Evolutionary conservation across 805 yeast genomes (phyloP), one percentile per base, ranked within the genome.

Genomic region (Candida peoriensis): DNA sequence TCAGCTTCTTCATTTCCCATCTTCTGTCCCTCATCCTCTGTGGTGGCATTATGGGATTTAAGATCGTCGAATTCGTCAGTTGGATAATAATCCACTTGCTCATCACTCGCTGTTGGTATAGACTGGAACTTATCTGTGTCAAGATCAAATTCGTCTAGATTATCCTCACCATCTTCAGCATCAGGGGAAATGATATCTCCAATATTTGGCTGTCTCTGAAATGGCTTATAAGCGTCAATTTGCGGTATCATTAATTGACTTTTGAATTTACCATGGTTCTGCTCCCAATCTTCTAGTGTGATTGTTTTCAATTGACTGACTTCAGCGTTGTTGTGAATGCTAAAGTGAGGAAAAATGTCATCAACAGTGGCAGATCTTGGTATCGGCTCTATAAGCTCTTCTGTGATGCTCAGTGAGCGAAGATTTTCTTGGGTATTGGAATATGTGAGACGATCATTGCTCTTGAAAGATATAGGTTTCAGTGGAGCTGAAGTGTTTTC

Each of bases 211-310:
- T 32, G 29, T 15, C 18, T 14, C 12, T 22, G 24, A 9, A 30
- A 26, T 12, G 35, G 35, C 20, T 28, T 22, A 14, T 8, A 26
- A 11, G 25, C 20, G 16, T 9, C 30, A 11, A 23, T 17, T 13
- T 9, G 24, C 13, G 17, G 10, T 17, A 31, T 22, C 12, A 24
- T 5, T 17, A 28, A 31, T n/a, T 45, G 32, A 20, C 29, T 19
- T 14, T 44, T 38, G 15, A 40, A 36, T 24, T 22, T 32, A 10
- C 39, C 42, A 10, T 36, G 35, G 26, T 36, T 38, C n/a, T 24
- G 29, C 28, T 39, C 45, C 36, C 46, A 52, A 17, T 52, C 54
- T 17, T 44, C 45, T 17, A 47, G 32, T 5, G 54, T 41, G 14
- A 52, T 43, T 0, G 52, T 48, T 21, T 39, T 40, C 34, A 48